Evolutionary conservation across 805 yeast species (phyloP).

Genomic region (Novakomyces olei): DNA sequence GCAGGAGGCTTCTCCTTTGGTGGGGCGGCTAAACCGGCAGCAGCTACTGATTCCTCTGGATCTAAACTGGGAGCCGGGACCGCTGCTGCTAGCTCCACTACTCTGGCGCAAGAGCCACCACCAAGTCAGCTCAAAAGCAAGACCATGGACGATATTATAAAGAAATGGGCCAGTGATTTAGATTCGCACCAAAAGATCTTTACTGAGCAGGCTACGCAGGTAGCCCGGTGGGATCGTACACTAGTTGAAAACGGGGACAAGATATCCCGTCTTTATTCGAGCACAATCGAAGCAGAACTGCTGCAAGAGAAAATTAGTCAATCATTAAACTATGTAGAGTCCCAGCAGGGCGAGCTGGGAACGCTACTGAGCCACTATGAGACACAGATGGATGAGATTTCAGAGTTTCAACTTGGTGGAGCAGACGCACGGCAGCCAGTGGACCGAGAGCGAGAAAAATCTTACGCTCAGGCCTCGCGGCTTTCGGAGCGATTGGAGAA

Average conservation of each 20-base stretch:
- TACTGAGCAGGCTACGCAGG: conserved; percentile 47
- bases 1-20: neutral
- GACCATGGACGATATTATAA: conserved; percentile 75
- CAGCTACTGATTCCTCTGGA: too few relatives aligned
- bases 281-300: conserved; percentile 63
- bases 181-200: conserved; percentile 53
- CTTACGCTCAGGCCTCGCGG: conserved; percentile 67
- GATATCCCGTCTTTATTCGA: conserved; percentile 52
- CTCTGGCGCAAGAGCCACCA: conserved; percentile 12
- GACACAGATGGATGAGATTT: conserved; percentile 25
- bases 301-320: conserved; percentile 73
- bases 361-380: conserved; percentile 64
- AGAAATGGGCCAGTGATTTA: conserved; percentile 80
- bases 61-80: too few relatives aligned
- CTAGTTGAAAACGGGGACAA: conserved; percentile 71
- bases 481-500: conserved; percentile 61
- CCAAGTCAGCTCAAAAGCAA: conserved; percentile 52
- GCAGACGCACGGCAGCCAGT: conserved; percentile 19
- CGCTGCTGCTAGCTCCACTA: conserved; percentile 6
- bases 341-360: conserved; percentile 84
- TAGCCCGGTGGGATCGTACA: conserved; percentile 68
- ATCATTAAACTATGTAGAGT: conserved; percentile 60
- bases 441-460: conserved; percentile 74
- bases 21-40: neutral
- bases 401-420: neutral